phyloP scores from a whole-genome alignment of 2,329 filamentous ascomycete genomes.

The Daldinia sp. region DNA sequence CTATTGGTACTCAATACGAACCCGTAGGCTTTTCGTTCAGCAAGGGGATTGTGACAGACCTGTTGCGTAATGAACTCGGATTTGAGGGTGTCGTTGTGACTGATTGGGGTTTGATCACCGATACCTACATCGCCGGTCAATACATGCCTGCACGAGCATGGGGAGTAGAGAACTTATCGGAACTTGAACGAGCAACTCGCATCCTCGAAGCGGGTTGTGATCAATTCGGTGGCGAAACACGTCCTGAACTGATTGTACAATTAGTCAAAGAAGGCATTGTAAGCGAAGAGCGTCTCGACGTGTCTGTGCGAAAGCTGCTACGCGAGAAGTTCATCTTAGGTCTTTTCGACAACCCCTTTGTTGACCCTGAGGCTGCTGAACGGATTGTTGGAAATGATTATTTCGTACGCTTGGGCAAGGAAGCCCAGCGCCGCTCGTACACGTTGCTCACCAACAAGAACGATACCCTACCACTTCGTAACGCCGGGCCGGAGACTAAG shows the following conservation, averaged over 20 bases:
- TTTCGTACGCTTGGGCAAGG: constrained; percentile 55
- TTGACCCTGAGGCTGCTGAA: constrained; percentile 58
- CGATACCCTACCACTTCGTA: constrained; percentile 34
- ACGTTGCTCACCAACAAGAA: constrained; percentile 46
- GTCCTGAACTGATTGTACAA: constrained; percentile 62
- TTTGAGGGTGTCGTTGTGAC: constrained; percentile 65
- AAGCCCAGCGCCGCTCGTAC: constrained; percentile 51
- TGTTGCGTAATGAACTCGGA: constrained; percentile 61
- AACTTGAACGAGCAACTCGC: constrained; percentile 56
- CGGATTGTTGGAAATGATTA: constrained; percentile 59
- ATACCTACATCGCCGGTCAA: constrained; percentile 57
- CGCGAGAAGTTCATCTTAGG: constrained; percentile 64
- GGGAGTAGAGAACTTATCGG: constrained; percentile 61
- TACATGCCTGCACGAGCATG: constrained; percentile 62
- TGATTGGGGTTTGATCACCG: constrained; percentile 66
- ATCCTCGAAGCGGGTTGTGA: constrained; percentile 65
- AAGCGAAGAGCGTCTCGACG: constrained; percentile 59
- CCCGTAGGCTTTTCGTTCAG: constrained; percentile 65
- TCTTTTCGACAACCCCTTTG: constrained; percentile 64
- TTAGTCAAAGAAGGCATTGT: constrained; percentile 58
- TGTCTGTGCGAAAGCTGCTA: constrained; percentile 60
- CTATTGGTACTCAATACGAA: constrained; percentile 61
- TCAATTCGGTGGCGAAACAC: constrained; percentile 64
- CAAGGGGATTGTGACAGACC: constrained; percentile 62
- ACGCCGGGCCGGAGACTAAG: constrained; percentile 24